Base-by-base conservation (phyloP, 768 basidiomycete genomes). In the Hypsizygus marmoreus region DNA sequence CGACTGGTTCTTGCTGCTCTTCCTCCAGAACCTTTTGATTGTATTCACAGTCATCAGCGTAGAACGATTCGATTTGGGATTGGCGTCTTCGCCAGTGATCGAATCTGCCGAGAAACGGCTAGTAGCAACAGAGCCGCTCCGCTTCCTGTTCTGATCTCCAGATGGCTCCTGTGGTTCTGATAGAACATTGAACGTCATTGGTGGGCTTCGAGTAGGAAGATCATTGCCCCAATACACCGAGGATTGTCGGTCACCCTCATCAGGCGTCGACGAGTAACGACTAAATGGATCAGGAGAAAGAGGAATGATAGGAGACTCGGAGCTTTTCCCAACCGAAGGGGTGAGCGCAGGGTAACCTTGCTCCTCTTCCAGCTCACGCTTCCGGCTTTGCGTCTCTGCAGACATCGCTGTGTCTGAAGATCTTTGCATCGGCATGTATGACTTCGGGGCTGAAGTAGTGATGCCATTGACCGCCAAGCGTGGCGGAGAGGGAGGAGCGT, bases 231-330 rank as follows among this genome's bases (percentile, higher is more conserved):
- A 79, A 46, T 76, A 72, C 4, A 70, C 58, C 25, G 67, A 60
- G 23, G 72, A 55, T 26, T 65, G 63, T 45, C 53, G n/a, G 54
- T 37, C 55, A 30, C 32, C 50, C 43, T 14, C 41, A 23, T 67
- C 56, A 22, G 71, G 62, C 13, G 70, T 54, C 2, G 86, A 88
- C 24, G 88, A 73, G 56, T 78, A 84, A 20, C 88, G 77, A 9
- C 84, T 82, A 57, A 91, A 91, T 20, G 89, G 89, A 66, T 91
- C 89, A 6, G 89, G 86, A 8, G 88, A 87, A n/a, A 90, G 70
- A 29, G 90, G 90, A 44, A 91, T 86, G n/a, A 84, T 58, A 16
- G 86, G 84, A 1, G 83, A 82, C 31, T 72, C 73, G 7, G 68
- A 42, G 49, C 25, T 14, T 41, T 59, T 56, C 43, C 48, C 47